Conservation (phyloP, 106 monocot species). For the Ottelia alismoides region DNA sequence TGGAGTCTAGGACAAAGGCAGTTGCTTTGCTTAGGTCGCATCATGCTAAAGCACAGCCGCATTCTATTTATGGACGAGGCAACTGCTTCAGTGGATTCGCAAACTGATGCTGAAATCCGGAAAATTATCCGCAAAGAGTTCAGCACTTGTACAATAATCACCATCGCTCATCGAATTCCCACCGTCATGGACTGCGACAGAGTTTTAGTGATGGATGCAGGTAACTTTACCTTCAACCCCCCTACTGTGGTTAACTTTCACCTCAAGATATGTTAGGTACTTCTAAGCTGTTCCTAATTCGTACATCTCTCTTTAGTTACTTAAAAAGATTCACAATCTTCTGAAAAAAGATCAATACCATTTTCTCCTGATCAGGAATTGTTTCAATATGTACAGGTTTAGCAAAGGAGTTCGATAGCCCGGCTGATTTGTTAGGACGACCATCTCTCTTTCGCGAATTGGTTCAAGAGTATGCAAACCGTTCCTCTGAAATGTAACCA, state of each 20-base stretch:
- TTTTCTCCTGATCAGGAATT: too few species aligned
- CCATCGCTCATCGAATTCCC: slow-evolving; percentile 73
- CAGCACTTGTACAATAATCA: slow-evolving; percentile 41
- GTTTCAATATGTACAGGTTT: slow-evolving; percentile 28
- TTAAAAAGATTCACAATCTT: too few species aligned
- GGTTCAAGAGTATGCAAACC: slow-evolving; percentile 67
- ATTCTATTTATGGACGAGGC: slow-evolving; percentile 61
- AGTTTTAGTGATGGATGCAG: slow-evolving; percentile 59
- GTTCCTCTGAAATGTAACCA: too few species aligned
- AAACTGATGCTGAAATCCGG: slow-evolving; percentile 56
- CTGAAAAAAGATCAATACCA: too few species aligned
- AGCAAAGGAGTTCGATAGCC: slow-evolving; percentile 50
- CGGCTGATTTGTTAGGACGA: slow-evolving; percentile 35
- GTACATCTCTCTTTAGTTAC: too few species aligned
- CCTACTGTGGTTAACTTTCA: too few species aligned
- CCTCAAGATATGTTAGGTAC: too few species aligned
- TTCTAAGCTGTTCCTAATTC: too few species aligned
- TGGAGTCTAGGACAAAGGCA: slow-evolving; percentile 78
- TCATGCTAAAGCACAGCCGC: slow-evolving; percentile 39
- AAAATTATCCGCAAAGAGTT: slow-evolving; percentile 66
- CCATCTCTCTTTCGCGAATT: slow-evolving; percentile 52
- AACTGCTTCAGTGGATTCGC: slow-evolving; percentile 66
- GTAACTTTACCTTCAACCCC: too few species aligned
- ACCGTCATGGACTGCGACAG: slow-evolving; percentile 78
- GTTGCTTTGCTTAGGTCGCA: slow-evolving; percentile 54